Evolutionary conservation across 2,329 filamentous ascomycete genomes (phyloP), one percentile per base, ranked within the genome.

Genomic region (Ophiostoma ips): DNA sequence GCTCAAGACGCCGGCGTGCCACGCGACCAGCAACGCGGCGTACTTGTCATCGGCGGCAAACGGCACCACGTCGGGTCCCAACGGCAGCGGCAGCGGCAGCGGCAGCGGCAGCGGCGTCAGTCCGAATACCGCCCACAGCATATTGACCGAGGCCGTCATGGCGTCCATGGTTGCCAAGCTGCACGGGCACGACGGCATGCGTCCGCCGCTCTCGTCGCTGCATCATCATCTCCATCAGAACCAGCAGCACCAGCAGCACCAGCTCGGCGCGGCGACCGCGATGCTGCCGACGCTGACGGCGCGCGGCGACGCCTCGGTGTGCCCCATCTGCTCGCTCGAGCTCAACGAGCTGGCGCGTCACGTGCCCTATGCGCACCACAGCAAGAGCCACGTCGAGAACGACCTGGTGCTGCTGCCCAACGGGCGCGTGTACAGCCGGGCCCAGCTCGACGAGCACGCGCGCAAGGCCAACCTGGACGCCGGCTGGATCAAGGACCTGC

Each of bases 291-390:
- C n/a, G n/a, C n/a, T n/a, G n/a, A n/a, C n/a, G n/a, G n/a, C n/a
- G n/a, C 33, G 33, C 12, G 31, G 31, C 24, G 49, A 57, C 60
- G 19, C 53, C 2, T 55, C 55, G 13, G 51, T 96, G 38, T 98
- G 92, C 59, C 92, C 92, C 3, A 96, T 98, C 61, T 98, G 92
- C 70, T 92, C 84, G 45, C 92, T 84, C 1, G 92, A 98, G 66
- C 77, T 98, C 50, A 96, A 96, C 64, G 85, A 89, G 60, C 76
- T 98, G 33, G 90, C 92, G 2, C 75, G 83, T 48, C 82, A 83
- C 58, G 85, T 98, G 41, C 92, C 92, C 1, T 96, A 96, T 60
- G 92, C 92, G 3, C 85, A 95, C 61, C 92, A 98, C 64, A 89
- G 84, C 30, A 94, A 94, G 71, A 95, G 87, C 62, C 85, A 87